Evolutionary conservation across 177 flowering plant genomes (phyloP), one percentile per base, ranked within the genome.

Genomic region (Vitis hybrid): DNA sequence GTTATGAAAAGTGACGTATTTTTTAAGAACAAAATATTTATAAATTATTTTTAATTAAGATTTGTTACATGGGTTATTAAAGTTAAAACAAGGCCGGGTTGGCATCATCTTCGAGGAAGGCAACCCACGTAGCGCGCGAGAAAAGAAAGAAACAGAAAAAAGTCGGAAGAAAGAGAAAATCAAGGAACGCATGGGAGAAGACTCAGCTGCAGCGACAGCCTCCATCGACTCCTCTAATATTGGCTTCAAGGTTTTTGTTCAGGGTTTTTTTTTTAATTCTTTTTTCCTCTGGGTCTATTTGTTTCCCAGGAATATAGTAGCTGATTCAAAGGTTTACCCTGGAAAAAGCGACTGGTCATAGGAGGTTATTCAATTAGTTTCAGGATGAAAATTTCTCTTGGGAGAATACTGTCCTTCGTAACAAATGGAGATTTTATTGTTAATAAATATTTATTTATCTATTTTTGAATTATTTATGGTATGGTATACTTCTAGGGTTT

Each of bases 171-270:
- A 27, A 27, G 30, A 3, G 30, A 27, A 27, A 27, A 27, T 27
- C 0, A 27, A 27, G 30, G 30, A 27, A 0, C 30, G 0, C 30
- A 27, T 74, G 73, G 48, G 51, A 12, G 63, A 61, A 35, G 70
- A 64, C 60, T 6, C 41, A 13, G 30, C 14, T 3, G 30, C 30
- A 27, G 30, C 30, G 0, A 3, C 30, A 27, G 30, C 30, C 7
- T 76, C 91, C 49, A 85, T 87, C 35, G 77, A 70, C 21, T 87
- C 94, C 35, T 82, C 88, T 20, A 88, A 88, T 56, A 79, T 87
- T 48, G 94, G 94, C 12, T 90, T 86, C 70, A 77, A 88, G 90
- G 94, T 90, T 21, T 10, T 54, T 24, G 63, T 27, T 9, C 18
- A 61, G 49, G 8, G 9, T 11, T 56, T 27, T 52, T 59, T 50